Evolutionary conservation across 352 stramenopile species (phyloP).

Genomic region (Globisporangium mamillatum): DNA sequence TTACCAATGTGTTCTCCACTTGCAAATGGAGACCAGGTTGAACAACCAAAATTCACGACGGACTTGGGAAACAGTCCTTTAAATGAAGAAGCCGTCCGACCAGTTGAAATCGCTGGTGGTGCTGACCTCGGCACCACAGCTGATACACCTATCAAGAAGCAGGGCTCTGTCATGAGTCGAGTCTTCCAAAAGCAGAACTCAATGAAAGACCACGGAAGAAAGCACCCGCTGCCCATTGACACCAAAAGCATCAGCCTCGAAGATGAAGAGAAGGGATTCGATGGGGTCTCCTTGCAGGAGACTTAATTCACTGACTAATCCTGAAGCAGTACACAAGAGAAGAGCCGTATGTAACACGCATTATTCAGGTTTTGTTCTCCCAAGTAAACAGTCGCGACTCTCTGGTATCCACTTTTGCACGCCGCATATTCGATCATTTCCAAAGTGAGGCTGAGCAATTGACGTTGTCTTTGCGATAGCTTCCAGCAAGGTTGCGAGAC

Average conservation of each 20-base stretch:
- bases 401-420: not conserved
- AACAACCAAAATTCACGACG: not conserved
- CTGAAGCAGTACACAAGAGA: not conserved
- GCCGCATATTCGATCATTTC: not conserved
- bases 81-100: not conserved
- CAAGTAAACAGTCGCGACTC: slow-evolving; percentile 1
- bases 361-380: not conserved
- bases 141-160: not conserved
- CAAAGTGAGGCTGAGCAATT: not conserved
- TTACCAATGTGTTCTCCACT: not conserved
- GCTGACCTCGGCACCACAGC: not conserved
- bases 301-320: not conserved
- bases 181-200: slow-evolving; percentile 21
- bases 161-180: slow-evolving; percentile 27
- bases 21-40: not conserved
- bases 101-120: not conserved
- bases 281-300: not conserved
- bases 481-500: not conserved
- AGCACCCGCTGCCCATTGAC: not conserved
- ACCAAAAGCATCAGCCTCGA: not conserved
- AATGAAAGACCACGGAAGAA: not conserved
- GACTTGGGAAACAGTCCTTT: not conserved
- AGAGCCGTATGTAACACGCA: not conserved
- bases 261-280: not conserved
- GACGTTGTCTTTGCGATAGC: not conserved